A percentile compares a stretch with the other conserved stretches of the same genome.
Evolutionary conservation across 1,284 basidiomycete species (phyloP).

Genomic region (Ustilago tritici): DNA sequence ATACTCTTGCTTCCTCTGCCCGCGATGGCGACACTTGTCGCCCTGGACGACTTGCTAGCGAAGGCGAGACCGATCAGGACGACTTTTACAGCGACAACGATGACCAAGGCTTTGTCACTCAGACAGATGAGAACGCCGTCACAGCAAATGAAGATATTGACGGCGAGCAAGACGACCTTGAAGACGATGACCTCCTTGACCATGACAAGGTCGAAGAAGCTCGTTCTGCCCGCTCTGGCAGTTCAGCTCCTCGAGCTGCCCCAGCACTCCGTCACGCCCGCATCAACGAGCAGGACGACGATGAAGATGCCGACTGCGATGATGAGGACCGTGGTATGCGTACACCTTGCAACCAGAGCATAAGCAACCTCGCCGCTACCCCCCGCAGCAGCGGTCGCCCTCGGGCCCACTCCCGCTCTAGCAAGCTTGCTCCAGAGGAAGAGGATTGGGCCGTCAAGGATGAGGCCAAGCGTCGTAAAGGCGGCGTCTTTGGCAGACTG

Average conservation of each 20-base stretch:
- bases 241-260: constrained; percentile 21
- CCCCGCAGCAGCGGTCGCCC: constrained; percentile 19
- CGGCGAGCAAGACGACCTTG: constrained; percentile 32
- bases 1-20: constrained; percentile 16
- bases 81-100: constrained; percentile 47
- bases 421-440: constrained; percentile 50
- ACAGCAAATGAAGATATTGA: constrained; percentile 44
- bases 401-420: constrained; percentile 43
- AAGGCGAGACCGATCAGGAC: constrained; percentile 46
- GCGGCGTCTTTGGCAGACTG: constrained; percentile 46
- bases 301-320: constrained; percentile 41
- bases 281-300: constrained; percentile 26
- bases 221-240: constrained; percentile 17
- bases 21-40: constrained; percentile 10
- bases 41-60: constrained; percentile 36
- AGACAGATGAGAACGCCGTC: constrained; percentile 48
- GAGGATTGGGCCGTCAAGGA: constrained; percentile 41
- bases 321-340: constrained; percentile 18
- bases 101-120: constrained; percentile 43
- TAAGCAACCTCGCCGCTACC: constrained; percentile 35
- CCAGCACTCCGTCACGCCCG: constrained; percentile 26
- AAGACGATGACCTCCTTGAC: constrained; percentile 26
- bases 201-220: constrained; percentile 13
- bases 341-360: constrained; percentile 42
- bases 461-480: constrained; percentile 46